Percentiles rank a stretch among this genome's conserved stretches.
phyloP scores from a whole-genome alignment of 441 rosid genomes.

The Populus tomentosa region DNA sequence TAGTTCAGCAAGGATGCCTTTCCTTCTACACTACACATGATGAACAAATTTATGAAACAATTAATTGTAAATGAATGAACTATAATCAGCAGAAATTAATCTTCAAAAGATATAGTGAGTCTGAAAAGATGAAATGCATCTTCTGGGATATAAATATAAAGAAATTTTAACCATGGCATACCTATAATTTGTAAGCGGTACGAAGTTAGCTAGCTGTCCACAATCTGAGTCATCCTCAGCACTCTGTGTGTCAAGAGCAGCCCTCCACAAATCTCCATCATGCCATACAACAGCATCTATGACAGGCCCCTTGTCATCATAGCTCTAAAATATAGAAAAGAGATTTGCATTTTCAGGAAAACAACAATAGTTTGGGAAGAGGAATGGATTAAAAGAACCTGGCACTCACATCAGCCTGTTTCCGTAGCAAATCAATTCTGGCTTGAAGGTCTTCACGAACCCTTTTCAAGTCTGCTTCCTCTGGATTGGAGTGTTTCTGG shows the following conservation, averaged over 20 bases:
- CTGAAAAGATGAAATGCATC: neutral
- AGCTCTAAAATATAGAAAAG: conserved; percentile 42
- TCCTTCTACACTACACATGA: neutral
- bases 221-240: conserved; percentile 71
- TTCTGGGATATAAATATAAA: conserved; percentile 4
- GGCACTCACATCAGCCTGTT: conserved; percentile 77
- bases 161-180: conserved; percentile 13
- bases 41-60: neutral
- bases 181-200: conserved; percentile 86
- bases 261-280: conserved; percentile 95
- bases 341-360: conserved; percentile 7
- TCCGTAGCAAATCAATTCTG: conserved; percentile 70
- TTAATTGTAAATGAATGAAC: neutral
- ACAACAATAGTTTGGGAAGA: conserved; percentile 4
- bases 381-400: conserved; percentile 21
- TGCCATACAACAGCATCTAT: conserved; percentile 98
- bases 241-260: conserved; percentile 87
- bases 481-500: conserved; percentile 75
- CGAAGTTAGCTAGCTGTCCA: conserved; percentile 77
- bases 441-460: conserved; percentile 76
- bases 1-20: neutral
- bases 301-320: conserved; percentile 92
- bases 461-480: conserved; percentile 68
- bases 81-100: neutral
- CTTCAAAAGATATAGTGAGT: neutral